Evolutionary conservation across 306 rosid species (phyloP), one percentile per base, ranked within the genome.

Genomic region (Castanea crenata): DNA sequence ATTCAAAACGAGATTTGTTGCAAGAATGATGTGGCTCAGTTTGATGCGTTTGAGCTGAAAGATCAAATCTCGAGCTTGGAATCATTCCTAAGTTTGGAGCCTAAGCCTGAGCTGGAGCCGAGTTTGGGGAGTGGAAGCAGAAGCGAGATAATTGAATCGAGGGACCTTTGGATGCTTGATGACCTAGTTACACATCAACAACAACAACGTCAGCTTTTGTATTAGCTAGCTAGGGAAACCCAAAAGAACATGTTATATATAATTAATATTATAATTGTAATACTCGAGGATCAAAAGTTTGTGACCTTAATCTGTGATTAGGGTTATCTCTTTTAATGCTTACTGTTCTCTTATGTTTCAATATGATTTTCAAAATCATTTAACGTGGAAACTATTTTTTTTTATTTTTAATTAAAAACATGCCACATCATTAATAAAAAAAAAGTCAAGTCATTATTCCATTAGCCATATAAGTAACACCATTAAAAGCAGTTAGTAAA

Each of bases 81-180:
- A 55, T 86, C 85, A 58, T 85, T 95, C 25, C 81, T 95, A n/a
- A 92, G 88, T 19, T 74, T 92, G 76, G 92, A 90, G 67, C 77
- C 80, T 5, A 81, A 78, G 25, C 76, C 46, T 25, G 27, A 25
- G 27, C 27, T 25, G 49, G 38, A 18, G 55, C 57, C 25, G 69
- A 64, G 83, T 27, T 67, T 21, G 46, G 12, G 27, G 49, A 32
- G 74, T 35, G 87, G 75, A 56, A 71, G 44, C 15, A 34, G 81
- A 2, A 49, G 61, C 2, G 73, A 83, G 41, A 27, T 79, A 35
- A 4, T 35, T 31, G 83, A 71, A 38, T 70, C 81, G 54, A 14
- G 68, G 62, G 86, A 85, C 61, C 77, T 83, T 12, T 95, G 99
- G 99, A 80, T 77, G 82, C 84, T 88, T 3, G 97, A 91, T 56